Evolutionary conservation across 768 basidiomycete species (phyloP).

Genomic region (Suillus tomentosus): DNA sequence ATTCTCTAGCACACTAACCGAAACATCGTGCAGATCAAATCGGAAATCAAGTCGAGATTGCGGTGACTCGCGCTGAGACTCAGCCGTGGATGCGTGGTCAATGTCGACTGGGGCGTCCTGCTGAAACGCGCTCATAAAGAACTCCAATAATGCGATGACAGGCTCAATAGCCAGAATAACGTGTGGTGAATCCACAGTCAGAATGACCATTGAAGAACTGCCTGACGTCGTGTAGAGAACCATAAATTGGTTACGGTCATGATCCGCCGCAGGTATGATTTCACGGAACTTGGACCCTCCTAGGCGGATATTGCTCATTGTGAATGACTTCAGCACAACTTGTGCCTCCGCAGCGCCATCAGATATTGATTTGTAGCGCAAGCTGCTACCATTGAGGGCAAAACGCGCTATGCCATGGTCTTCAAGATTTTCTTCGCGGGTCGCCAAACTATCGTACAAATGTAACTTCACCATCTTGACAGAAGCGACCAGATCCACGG

Average conservation of each 20-base stretch:
- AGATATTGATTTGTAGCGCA: constrained; percentile 80
- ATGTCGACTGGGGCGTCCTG: constrained; percentile 20
- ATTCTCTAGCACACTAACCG: constrained; percentile 84
- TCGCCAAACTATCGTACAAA: constrained; percentile 74
- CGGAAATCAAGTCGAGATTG: constrained; percentile 56
- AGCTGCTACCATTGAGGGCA: constrained; percentile 73
- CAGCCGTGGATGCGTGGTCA: constrained; percentile 17
- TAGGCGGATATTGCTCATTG: constrained; percentile 84
- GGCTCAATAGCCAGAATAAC: constrained; percentile 93
- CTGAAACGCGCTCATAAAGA: constrained; percentile 66
- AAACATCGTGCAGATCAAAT: constrained; percentile 87
- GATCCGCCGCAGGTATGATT: constrained; percentile 90
- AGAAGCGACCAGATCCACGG: constrained; percentile 71
- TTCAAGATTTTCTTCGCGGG: constrained; percentile 56
- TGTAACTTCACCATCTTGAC: constrained; percentile 79
- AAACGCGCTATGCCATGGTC: constrained; percentile 85
- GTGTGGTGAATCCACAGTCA: constrained; percentile 90
- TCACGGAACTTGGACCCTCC: constrained; percentile 87
- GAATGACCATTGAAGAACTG: constrained; percentile 66
- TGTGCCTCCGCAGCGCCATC: constrained; percentile 88
- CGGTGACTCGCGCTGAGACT: constrained; percentile 12
- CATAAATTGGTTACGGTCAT: constrained; percentile 92
- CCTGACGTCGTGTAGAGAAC: constrained; percentile 82
- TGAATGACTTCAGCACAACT: constrained; percentile 86
- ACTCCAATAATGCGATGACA: constrained; percentile 83